Evolutionary conservation across 495 filamentous ascomycete genomes (phyloP), one percentile per base, ranked within the genome.

Genomic region (Penicillium fimorum): DNA sequence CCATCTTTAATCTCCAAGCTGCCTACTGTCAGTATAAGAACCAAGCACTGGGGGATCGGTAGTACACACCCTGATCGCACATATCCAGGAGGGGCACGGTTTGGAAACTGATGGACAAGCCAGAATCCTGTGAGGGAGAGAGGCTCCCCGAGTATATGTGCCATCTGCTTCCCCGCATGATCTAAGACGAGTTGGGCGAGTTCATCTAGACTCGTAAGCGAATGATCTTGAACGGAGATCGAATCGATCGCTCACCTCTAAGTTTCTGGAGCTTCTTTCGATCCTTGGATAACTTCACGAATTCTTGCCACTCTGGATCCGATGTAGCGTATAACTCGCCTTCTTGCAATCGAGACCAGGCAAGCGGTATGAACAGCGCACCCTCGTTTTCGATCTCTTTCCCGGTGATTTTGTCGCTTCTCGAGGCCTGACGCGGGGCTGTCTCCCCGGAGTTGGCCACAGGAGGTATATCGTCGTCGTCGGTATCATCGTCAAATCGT

Each of bases 261-360:
- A 90, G 74, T 17, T 65, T 63, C 30, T 70, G 58, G 25, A 81
- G 58, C 50, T 77, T 70, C 29, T 78, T 60, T 18, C 59, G 63
- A 62, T 91, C 77, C 25, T 75, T 72, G 22, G 80, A 78, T 20
- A 89, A 71, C 37, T 78, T 80, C 18, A 82, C 61, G 57, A 89
- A 92, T 43, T 78, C 73, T 60, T 81, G 74, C 87, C 86, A 91
- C 66, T 92, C 89, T 4, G 88, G 87, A 64, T 89, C 85, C 3
- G 72, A 78, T 24, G 77, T 73, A 22, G 77, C 73, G 67, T 91
- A 92, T 13, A 70, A 82, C 42, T 67, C 71, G 29, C 67, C 70
- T 65, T 72, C 75, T 65, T 59, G 75, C 73, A 72, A 74, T 47
- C 60, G 82, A 64, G 74, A 69, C 65, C 76, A 79, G n/a, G 77